Conservation (phyloP, 495 filamentous ascomycete species). For the Penicillium ucsense region DNA sequence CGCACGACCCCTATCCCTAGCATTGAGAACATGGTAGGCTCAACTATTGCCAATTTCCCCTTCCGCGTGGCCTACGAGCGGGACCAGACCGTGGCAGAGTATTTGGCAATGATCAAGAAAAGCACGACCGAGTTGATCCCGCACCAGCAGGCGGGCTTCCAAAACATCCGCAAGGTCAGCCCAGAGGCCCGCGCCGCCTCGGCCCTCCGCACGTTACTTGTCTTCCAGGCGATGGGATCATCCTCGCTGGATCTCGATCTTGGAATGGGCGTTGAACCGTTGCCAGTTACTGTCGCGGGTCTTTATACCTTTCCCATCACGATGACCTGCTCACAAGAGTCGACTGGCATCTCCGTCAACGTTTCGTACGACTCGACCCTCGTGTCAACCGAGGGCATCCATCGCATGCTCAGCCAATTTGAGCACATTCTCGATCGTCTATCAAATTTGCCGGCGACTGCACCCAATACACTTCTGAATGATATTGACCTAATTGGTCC, state of each 20-base stretch:
- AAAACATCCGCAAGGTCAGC: background rate
- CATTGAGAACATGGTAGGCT: background rate
- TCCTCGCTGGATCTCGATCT: background rate
- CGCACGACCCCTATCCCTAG: background rate
- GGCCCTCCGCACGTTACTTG: background rate
- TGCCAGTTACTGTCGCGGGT: background rate
- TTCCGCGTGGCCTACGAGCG: background rate
- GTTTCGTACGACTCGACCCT: background rate
- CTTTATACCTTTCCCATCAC: background rate
- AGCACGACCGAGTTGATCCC: background rate
- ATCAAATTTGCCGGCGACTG: background rate
- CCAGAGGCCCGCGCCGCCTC: background rate
- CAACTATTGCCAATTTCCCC: background rate
- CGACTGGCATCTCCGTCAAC: background rate
- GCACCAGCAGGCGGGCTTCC: background rate
- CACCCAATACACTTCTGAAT: background rate
- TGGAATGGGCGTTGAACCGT: background rate
- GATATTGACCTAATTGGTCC: background rate
- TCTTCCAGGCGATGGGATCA: background rate
- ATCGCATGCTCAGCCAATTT: background rate
- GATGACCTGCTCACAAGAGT: background rate
- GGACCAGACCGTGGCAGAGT: background rate
- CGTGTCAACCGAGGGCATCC: background rate
- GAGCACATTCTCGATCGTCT: background rate
- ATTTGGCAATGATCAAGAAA: background rate